Conservation (phyloP, 2,329 filamentous ascomycete species). For the Conoideocrella luteorostrata region DNA sequence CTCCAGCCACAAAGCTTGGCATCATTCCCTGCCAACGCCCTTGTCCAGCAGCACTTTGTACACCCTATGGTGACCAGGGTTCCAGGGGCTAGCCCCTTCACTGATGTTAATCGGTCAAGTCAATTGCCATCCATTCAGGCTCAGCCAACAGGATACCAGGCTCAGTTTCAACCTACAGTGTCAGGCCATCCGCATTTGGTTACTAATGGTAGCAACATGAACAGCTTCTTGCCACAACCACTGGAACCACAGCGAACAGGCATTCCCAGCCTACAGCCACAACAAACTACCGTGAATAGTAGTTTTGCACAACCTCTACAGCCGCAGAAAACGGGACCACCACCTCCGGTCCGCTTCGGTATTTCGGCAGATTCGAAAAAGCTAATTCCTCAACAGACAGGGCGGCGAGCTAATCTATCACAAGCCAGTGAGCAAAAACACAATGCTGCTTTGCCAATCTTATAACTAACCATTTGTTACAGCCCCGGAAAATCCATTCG, state of each 20-base stretch:
- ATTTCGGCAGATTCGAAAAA: slow-evolving; percentile 67
- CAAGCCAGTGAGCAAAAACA: slow-evolving; percentile 99
- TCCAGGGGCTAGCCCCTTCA: slow-evolving; percentile 32
- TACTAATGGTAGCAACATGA: slow-evolving; percentile 38
- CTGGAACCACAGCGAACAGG: slow-evolving; percentile 56
- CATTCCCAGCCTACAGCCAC: slow-evolving; percentile 40
- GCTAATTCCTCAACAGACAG: slow-evolving; percentile 78
- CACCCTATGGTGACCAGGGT: slow-evolving; percentile 45
- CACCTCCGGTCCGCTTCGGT: slow-evolving; percentile 85
- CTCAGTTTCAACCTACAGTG: slow-evolving; percentile 24
- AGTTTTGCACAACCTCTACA: slow-evolving; percentile 44
- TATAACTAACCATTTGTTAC: background rate
- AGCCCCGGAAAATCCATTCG: slow-evolving; percentile 50
- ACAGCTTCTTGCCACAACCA: slow-evolving; percentile 52
- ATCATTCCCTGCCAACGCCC: slow-evolving; percentile 28
- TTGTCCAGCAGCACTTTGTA: slow-evolving; percentile 29
- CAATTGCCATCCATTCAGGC: slow-evolving; percentile 46
- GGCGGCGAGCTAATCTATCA: slow-evolving; percentile 79
- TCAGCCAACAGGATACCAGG: slow-evolving; percentile 59
- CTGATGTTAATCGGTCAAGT: slow-evolving; percentile 29
- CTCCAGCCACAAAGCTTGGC: slow-evolving; percentile 31
- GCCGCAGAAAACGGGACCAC: slow-evolving; percentile 53
- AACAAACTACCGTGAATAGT: slow-evolving; percentile 44
- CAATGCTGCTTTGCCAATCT: no score
- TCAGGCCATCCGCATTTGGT: slow-evolving; percentile 42